Evolutionary conservation across 768 basidiomycete species (phyloP).

Genomic region (Mycena filopes): DNA sequence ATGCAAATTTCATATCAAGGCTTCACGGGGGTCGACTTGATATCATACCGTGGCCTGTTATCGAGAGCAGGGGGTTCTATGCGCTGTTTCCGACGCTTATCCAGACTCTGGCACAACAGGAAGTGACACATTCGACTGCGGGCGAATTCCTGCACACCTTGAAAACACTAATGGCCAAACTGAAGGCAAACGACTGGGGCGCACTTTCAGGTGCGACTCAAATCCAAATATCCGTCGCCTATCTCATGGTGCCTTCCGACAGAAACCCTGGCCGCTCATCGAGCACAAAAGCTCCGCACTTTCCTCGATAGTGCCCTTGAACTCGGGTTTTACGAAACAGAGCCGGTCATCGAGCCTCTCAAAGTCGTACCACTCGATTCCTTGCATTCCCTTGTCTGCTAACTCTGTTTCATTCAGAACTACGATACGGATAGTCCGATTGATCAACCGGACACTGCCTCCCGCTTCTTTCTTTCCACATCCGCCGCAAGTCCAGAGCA

Average conservation of each 20-base stretch:
- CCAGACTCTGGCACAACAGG: slow-evolving; percentile 57
- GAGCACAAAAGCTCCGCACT: slow-evolving; percentile 52
- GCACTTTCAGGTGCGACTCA: slow-evolving; percentile 63
- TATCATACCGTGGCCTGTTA: slow-evolving; percentile 76
- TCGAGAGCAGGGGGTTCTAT: slow-evolving; percentile 70
- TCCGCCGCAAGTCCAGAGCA: slow-evolving; percentile 36
- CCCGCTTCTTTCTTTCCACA: slow-evolving; percentile 43
- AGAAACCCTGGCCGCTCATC: slow-evolving; percentile 62
- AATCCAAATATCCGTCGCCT: background rate
- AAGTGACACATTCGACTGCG: slow-evolving; percentile 57
- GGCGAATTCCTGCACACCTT: slow-evolving; percentile 65
- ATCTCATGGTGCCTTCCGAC: background rate
- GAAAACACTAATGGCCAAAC: slow-evolving; percentile 73
- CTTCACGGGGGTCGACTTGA: slow-evolving; percentile 64
- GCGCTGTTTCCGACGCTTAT: slow-evolving; percentile 60
- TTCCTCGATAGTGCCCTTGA: slow-evolving; percentile 59
- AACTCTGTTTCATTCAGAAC: slow-evolving; percentile 47
- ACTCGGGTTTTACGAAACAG: slow-evolving; percentile 56
- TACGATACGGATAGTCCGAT: slow-evolving; percentile 58
- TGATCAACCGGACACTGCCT: slow-evolving; percentile 45
- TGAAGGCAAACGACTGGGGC: slow-evolving; percentile 74
- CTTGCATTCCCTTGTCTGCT: background rate
- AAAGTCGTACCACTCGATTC: slow-evolving; percentile 48
- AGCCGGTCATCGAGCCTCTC: slow-evolving; percentile 57
- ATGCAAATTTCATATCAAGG: slow-evolving; percentile 69